Conservation (phyloP, 108 stramenopile genomes). For the Cyclotella sp. region DNA sequence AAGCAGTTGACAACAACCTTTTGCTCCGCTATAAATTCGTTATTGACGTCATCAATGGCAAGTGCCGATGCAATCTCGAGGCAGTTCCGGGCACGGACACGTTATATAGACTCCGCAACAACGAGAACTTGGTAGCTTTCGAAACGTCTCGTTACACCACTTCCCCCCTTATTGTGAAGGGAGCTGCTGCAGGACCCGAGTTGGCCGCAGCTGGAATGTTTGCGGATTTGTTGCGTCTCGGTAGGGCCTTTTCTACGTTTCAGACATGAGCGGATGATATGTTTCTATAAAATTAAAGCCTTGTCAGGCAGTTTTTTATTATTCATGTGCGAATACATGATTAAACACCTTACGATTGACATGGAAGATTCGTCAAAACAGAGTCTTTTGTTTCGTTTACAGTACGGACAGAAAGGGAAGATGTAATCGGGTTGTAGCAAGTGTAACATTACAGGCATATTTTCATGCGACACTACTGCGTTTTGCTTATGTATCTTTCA, state of each 20-base stretch:
- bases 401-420: too few relatives aligned
- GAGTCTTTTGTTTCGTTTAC: too few relatives aligned
- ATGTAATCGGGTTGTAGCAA: too few relatives aligned
- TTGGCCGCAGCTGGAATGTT: slow-evolving; percentile 85
- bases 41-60: slow-evolving; percentile 65
- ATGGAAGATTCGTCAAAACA: too few relatives aligned
- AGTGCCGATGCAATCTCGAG: slow-evolving; percentile 52
- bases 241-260: slow-evolving; percentile 60
- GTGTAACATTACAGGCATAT: too few relatives aligned
- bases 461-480: too few relatives aligned
- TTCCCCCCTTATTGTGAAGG: slow-evolving; percentile 86
- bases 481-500: not conserved
- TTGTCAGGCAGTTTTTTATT: too few relatives aligned
- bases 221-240: slow-evolving; percentile 80
- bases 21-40: slow-evolving; percentile 82
- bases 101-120: slow-evolving; percentile 63
- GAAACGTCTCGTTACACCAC: slow-evolving; percentile 71
- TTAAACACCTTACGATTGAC: too few relatives aligned
- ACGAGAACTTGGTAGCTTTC: slow-evolving; percentile 74
- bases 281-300: not conserved
- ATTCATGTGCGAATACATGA: too few relatives aligned
- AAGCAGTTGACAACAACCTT: slow-evolving; percentile 52
- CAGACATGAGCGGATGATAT: slow-evolving; percentile 30
- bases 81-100: slow-evolving; percentile 60
- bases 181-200: slow-evolving; percentile 85